phyloP scores from a whole-genome alignment of 495 filamentous ascomycete genomes.

The Penicillium odoratum region DNA sequence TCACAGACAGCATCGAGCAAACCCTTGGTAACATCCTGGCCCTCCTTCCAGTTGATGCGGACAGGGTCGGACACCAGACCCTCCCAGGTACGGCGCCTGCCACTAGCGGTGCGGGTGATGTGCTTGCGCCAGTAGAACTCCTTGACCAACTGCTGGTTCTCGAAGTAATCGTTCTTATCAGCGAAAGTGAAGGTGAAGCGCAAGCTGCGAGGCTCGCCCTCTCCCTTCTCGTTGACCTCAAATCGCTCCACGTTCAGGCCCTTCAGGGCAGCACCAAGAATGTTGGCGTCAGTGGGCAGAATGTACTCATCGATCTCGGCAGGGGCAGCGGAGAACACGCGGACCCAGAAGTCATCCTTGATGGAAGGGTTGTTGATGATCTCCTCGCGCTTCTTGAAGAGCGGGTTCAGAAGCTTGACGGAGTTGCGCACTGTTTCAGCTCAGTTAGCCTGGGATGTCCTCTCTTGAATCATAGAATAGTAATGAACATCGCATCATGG shows the following conservation, averaged over 20 bases:
- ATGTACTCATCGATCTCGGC: slow-evolving; percentile 82
- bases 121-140: slow-evolving; percentile 77
- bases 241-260: slow-evolving; percentile 70
- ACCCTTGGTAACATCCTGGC: slow-evolving; percentile 79
- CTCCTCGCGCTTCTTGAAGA: slow-evolving; percentile 72
- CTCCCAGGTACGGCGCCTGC: slow-evolving; percentile 58
- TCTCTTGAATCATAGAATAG: neutral
- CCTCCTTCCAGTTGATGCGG: slow-evolving; percentile 82
- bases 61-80: slow-evolving; percentile 85
- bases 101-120: slow-evolving; percentile 30
- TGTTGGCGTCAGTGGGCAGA: slow-evolving; percentile 68
- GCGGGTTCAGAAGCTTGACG: slow-evolving; percentile 45
- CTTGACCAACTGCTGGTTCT: slow-evolving; percentile 76
- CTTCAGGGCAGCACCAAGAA: slow-evolving; percentile 62
- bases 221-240: slow-evolving; percentile 62
- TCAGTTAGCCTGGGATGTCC: slow-evolving; percentile 15
- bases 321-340: slow-evolving; percentile 82
- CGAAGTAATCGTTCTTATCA: slow-evolving; percentile 70
- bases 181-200: slow-evolving; percentile 48
- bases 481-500: neutral
- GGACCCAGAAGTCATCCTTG: slow-evolving; percentile 76
- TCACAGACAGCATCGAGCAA: slow-evolving; percentile 68
- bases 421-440: slow-evolving; percentile 33
- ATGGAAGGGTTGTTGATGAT: slow-evolving; percentile 61
- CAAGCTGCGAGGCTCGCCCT: slow-evolving; percentile 51